phyloP scores from a whole-genome alignment of 2,329 filamentous ascomycete species.

The Sordariomycetes sp. region DNA sequence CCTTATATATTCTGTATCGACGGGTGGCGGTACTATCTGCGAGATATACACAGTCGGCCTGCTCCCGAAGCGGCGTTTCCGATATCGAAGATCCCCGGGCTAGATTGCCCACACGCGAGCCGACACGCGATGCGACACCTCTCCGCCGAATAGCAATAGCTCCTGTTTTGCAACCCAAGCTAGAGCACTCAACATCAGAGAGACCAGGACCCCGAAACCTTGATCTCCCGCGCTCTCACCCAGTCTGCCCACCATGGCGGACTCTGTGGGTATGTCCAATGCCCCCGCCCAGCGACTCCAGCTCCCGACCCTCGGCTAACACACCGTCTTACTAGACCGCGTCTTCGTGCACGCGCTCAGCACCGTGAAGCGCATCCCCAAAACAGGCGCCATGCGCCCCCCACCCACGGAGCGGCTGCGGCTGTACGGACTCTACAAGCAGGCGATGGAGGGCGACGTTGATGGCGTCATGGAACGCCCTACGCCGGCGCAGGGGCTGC shows the following conservation, averaged over 20 bases:
- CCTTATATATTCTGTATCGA: not conserved
- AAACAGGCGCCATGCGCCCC: conserved; percentile 81
- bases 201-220: not conserved
- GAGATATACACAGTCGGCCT: not conserved
- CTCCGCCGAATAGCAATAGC: not conserved
- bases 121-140: not conserved
- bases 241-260: conserved; percentile 19
- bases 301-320: not conserved
- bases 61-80: not conserved
- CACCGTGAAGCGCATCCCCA: conserved; percentile 94
- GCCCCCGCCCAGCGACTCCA: conserved; percentile 1
- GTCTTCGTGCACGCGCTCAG: conserved; percentile 99
- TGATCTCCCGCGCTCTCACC: not conserved
- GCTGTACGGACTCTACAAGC: conserved; percentile 97
- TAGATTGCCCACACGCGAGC: not conserved
- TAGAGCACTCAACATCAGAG: not conserved
- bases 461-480: conserved; percentile 88
- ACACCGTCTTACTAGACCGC: conserved; percentile 53
- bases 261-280: conserved; percentile 23
- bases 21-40: not conserved
- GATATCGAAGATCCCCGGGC: not conserved
- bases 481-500: conserved; percentile 29
- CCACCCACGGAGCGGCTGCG: conserved; percentile 76
- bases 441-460: conserved; percentile 97
- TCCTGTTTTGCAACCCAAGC: not conserved